These are phyloP conservation scores for Pisolithus microcarpus DNA, from an alignment of 768 basidiomycete genomes.

Conservation along the genomic window DNA sequence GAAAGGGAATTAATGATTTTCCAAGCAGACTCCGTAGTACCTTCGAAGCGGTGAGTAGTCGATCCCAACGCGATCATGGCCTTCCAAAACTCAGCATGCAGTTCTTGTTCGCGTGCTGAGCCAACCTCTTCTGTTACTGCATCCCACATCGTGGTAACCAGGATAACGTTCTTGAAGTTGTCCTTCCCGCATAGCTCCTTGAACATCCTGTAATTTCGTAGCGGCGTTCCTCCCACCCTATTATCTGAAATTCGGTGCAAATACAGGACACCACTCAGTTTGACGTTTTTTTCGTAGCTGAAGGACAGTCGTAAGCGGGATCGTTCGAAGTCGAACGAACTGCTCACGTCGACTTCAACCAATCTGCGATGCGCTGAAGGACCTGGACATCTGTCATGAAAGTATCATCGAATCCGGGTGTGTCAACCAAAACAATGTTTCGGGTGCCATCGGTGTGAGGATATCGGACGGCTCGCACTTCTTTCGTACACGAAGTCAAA, in stretches of 20 bases:
- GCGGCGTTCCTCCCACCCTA: constrained; percentile 22
- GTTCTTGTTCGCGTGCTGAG: constrained; percentile 21
- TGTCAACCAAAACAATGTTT: constrained; percentile 11
- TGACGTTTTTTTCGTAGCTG: constrained; percentile 21
- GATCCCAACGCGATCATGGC: constrained; percentile 23
- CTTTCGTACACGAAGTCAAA: constrained; percentile 17
- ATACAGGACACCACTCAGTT: constrained; percentile 28
- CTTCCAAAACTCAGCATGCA: constrained; percentile 24
- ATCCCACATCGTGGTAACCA: constrained; percentile 33
- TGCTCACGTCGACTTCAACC: constrained; percentile 22
- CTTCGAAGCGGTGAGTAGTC: constrained; percentile 16
- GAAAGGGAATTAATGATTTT: constrained; percentile 17
- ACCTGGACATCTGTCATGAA: constrained; percentile 16
- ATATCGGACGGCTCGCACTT: constrained; percentile 11
- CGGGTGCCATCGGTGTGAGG: constrained; percentile 13
- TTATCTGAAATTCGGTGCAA: constrained; percentile 15
- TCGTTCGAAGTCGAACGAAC: background rate
- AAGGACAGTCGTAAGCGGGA: background rate
- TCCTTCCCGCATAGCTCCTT: constrained; percentile 14
- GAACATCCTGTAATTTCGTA: constrained; percentile 28
- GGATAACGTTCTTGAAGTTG: constrained; percentile 24
- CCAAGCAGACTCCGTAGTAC: constrained; percentile 20
- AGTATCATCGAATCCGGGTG: constrained; percentile 22
- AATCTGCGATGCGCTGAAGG: constrained; percentile 18
- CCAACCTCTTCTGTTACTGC: constrained; percentile 12